Evolutionary conservation across 2,329 filamentous ascomycete genomes (phyloP).

Genomic region (Ascocoryne sarcoides): DNA sequence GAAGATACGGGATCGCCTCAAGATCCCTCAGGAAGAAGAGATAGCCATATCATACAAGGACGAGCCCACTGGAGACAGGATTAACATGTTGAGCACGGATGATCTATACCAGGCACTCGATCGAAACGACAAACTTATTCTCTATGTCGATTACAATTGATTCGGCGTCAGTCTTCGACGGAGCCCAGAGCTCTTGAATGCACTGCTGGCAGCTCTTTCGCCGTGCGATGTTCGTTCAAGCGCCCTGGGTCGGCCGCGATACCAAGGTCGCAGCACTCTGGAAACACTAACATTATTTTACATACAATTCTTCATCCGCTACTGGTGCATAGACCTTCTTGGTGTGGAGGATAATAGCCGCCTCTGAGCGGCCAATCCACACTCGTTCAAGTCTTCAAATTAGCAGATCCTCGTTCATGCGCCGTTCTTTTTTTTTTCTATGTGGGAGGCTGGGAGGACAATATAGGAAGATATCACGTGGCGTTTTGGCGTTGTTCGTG

Average conservation of each 20-base stretch:
- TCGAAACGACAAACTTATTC: constrained; percentile 77
- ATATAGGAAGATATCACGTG: constrained; percentile 16
- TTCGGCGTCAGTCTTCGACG: not conserved
- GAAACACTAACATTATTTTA: constrained; percentile 6
- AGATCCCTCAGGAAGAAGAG: constrained; percentile 59
- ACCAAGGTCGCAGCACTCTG: constrained; percentile 5
- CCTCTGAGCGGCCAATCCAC: constrained; percentile 14
- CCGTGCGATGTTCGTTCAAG: constrained; percentile 5
- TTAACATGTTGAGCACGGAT: constrained; percentile 66
- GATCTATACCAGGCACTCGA: constrained; percentile 75
- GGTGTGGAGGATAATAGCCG: constrained; percentile 20
- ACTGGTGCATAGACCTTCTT: constrained; percentile 22
- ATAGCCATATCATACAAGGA: constrained; percentile 81
- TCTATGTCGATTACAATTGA: constrained; percentile 51
- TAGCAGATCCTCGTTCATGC: constrained; percentile 9
- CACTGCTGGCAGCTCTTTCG: constrained; percentile 8
- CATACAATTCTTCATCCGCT: constrained; percentile 25
- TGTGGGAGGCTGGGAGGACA: constrained; percentile 9
- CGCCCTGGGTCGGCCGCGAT: constrained; percentile 6
- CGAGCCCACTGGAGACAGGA: constrained; percentile 59
- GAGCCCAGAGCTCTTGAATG: not conserved
- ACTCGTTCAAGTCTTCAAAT: constrained; percentile 17
- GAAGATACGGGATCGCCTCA: constrained; percentile 77
- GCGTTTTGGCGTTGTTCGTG: constrained; percentile 15
- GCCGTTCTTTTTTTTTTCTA: too few species aligned